Base-by-base conservation (phyloP, 208 protist species). In the Crithidia acanthocephali region DNA sequence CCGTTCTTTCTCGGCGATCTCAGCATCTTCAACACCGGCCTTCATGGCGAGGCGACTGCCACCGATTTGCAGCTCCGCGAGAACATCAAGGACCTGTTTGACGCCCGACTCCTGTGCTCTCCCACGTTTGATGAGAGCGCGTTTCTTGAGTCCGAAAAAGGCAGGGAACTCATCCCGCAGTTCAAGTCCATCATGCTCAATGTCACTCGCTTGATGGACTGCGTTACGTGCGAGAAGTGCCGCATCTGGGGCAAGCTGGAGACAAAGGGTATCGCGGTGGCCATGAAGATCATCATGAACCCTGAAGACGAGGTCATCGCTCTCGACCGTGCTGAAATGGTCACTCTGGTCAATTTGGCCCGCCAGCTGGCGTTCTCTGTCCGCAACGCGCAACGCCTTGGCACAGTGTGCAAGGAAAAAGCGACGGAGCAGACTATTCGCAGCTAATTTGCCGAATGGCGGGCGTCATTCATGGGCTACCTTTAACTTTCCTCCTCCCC, bases 191-290 rank as follows among this genome's bases (percentile, higher is more conserved):
- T 91, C 55, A 84, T 97, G 73, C 50, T 72, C 1, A 98, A 98
- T 59, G 85, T 97, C 18, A 93, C 88, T 33, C 81, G 37, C 20
- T 58, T 97, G 44, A 96, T 98, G 90, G 91, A 98, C 70, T 98
- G 94, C 70, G 90, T 98, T 15, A 85, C 89, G 7, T 98, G 94
- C 81, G 91, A 98, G 69, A 98, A 97, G 73, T 98, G 94, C 59
- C 88, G 91, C 55, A 81, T 96, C 22, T 97, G 92, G 92, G 94
- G 92, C 9, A 98, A 98, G 67, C 70, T 98, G 33, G 73, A 95
- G 63, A 91, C 83, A 22, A 93, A 91, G 62, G 94, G 92, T 27
- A 76, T 98, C 44, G 79, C 86, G 0, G 94, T 90, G 0, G 94
- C 94, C 4, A 74, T 97, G 57, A 87, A 93, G 50, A 84, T 98